Conservation (phyloP, 306 rosid species). For the Ochetophila trinervis region DNA sequence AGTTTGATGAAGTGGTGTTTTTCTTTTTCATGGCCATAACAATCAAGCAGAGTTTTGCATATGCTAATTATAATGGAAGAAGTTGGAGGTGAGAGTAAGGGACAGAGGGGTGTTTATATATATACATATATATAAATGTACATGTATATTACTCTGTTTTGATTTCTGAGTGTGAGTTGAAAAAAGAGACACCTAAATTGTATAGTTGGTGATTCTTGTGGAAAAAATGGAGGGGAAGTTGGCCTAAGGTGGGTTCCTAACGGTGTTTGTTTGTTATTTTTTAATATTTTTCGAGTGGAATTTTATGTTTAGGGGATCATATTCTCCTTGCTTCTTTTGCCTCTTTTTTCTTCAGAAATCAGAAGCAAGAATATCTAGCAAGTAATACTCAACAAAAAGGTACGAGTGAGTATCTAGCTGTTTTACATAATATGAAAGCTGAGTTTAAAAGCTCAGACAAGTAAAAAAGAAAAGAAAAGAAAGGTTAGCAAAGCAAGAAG, state of each 20-base stretch:
- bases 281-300: conserved; percentile 17
- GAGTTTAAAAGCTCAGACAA: too few relatives aligned
- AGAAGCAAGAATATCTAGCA: not conserved
- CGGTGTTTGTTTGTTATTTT: conserved; percentile 13
- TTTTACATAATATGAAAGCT: not conserved
- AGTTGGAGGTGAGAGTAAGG: conserved; percentile 14
- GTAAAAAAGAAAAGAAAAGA: not conserved
- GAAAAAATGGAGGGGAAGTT: not conserved
- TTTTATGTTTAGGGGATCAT: conserved; percentile 39
- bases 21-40: conserved; percentile 34
- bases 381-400: not conserved
- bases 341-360: conserved; percentile 24
- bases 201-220: too few relatives aligned
- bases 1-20: not conserved
- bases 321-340: conserved; percentile 34
- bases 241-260: not conserved
- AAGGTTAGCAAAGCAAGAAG: too few relatives aligned
- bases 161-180: too few relatives aligned
- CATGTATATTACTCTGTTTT: too few relatives aligned
- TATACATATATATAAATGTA: too few relatives aligned
- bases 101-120: not conserved
- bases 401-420: not conserved
- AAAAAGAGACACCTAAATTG: too few relatives aligned
- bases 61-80: not conserved
- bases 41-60: not conserved